Percentiles rank a stretch among this genome's conserved stretches.
Evolutionary conservation across 345 rosid species (phyloP).

Genomic region (Odontarrhena argentea): DNA sequence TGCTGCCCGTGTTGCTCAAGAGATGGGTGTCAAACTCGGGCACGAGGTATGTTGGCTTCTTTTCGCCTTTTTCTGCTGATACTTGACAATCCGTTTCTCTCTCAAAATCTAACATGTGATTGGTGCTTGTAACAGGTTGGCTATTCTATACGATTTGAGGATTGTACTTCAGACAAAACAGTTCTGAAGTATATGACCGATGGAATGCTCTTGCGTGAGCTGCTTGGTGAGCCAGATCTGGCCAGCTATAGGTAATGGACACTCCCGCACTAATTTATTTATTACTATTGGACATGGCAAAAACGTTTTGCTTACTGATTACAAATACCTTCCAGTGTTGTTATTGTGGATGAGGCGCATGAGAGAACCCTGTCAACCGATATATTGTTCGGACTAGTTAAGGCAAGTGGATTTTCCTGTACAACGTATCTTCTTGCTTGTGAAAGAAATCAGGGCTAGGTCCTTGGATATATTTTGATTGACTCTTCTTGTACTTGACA

Average conservation of each 20-base stretch:
- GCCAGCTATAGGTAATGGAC: constrained; percentile 75
- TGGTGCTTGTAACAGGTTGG: constrained; percentile 65
- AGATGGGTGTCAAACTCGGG: constrained; percentile 98
- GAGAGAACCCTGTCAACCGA: constrained; percentile 98
- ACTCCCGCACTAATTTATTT: background rate
- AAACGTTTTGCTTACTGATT: constrained; percentile 26
- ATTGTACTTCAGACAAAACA: constrained; percentile 96
- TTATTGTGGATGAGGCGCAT: constrained; percentile 99
- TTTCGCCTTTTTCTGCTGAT: constrained; percentile 17
- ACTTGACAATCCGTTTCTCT: background rate
- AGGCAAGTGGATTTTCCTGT: constrained; percentile 54
- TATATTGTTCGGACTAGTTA: constrained; percentile 89
- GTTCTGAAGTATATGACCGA: constrained; percentile 94
- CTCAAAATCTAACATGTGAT: constrained; percentile 19
- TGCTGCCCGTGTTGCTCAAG: constrained; percentile 98
- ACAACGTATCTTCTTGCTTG: constrained; percentile 12
- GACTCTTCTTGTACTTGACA: constrained; percentile 38
- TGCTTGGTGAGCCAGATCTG: constrained; percentile 91
- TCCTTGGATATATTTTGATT: constrained; percentile 24
- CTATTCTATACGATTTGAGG: constrained; percentile 96
- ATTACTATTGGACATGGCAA: background rate
- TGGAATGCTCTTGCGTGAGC: constrained; percentile 94
- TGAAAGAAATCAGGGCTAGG: constrained; percentile 23
- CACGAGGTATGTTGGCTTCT: constrained; percentile 64
- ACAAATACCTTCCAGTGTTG: constrained; percentile 58